Evolutionary conservation across 2,329 filamentous ascomycete genomes (phyloP).

Genomic region (Xylariaceae sp.): DNA sequence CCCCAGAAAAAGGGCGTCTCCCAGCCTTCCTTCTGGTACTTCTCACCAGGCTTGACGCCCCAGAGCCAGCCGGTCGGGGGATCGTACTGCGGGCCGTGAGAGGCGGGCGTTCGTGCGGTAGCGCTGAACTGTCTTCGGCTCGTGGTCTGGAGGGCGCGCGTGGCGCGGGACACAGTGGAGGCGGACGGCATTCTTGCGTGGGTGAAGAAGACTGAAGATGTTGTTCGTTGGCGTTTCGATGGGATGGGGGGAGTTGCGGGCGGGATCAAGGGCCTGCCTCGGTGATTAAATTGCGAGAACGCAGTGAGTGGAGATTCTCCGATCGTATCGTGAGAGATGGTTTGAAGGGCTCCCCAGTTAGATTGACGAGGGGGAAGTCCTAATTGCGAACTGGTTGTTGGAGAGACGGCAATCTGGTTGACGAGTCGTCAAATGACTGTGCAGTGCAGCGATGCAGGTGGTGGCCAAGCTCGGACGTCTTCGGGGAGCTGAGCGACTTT

Average conservation of each 20-base stretch:
- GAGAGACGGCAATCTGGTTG: too few relatives aligned
- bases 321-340: too few relatives aligned
- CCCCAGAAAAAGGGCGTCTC: conserved; percentile 82
- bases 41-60: conserved; percentile 90
- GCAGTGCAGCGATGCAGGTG: too few relatives aligned
- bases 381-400: too few relatives aligned
- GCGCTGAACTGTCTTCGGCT: conserved; percentile 40
- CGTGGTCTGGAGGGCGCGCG: conserved; percentile 5
- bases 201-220: conserved; percentile 31
- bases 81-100: conserved; percentile 78
- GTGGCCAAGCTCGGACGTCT: background rate
- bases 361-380: too few relatives aligned
- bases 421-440: too few relatives aligned
- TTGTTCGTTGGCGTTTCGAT: background rate
- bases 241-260: background rate
- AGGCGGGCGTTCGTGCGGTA: conserved; percentile 41
- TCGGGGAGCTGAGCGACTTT: conserved; percentile 2
- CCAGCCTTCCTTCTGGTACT: conserved; percentile 95
- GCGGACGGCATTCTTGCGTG: conserved; percentile 25
- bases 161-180: conserved; percentile 12
- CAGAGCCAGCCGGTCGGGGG: conserved; percentile 89
- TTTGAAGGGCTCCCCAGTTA: too few relatives aligned
- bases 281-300: too few relatives aligned
- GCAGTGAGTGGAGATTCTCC: too few relatives aligned
- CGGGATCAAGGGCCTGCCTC: too few relatives aligned